These are phyloP conservation scores for Candida ulmi DNA, from an alignment of 805 yeast genomes.

Conservation along the genomic window DNA sequence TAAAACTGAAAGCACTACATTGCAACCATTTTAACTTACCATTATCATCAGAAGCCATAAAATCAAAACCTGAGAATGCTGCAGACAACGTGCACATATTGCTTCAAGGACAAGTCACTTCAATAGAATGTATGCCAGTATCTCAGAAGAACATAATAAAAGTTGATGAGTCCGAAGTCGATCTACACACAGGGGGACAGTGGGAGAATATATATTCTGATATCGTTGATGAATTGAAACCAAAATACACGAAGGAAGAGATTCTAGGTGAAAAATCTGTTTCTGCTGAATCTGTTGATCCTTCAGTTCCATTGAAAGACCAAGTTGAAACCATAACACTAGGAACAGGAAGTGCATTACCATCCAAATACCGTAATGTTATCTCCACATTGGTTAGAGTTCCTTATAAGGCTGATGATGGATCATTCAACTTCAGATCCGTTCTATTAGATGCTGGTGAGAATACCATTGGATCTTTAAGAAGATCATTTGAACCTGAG, in stretches of 20 bases:
- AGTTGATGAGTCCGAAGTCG: conserved; percentile 8
- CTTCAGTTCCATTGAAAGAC: conserved; percentile 29
- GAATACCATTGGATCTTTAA: conserved; percentile 71
- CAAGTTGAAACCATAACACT: conserved; percentile 67
- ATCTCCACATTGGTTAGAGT: conserved; percentile 71
- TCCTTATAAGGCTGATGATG: conserved; percentile 35
- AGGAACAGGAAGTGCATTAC: conserved; percentile 93
- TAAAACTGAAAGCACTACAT: conserved; percentile 54
- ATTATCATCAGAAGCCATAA: conserved; percentile 23
- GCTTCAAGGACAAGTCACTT: conserved; percentile 16
- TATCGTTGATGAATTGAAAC: conserved; percentile 17
- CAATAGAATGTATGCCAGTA: conserved; percentile 14
- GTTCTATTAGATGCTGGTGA: conserved; percentile 92
- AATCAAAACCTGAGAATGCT: conserved; percentile 22
- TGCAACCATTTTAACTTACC: conserved; percentile 35
- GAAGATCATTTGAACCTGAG: conserved; percentile 51
- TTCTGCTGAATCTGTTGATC: conserved; percentile 13
- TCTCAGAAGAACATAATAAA: conserved; percentile 9
- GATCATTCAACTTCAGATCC: conserved; percentile 31
- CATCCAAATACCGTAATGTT: conserved; percentile 81
- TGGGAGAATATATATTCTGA: conserved; percentile 24
- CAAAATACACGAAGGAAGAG: conserved; percentile 5
- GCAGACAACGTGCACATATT: conserved; percentile 12
- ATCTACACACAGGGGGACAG: conserved; percentile 8
- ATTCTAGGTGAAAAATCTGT: conserved; percentile 11